These are phyloP conservation scores for Pythium monospermum DNA, from an alignment of 352 stramenopile genomes.

Conservation along the genomic window DNA sequence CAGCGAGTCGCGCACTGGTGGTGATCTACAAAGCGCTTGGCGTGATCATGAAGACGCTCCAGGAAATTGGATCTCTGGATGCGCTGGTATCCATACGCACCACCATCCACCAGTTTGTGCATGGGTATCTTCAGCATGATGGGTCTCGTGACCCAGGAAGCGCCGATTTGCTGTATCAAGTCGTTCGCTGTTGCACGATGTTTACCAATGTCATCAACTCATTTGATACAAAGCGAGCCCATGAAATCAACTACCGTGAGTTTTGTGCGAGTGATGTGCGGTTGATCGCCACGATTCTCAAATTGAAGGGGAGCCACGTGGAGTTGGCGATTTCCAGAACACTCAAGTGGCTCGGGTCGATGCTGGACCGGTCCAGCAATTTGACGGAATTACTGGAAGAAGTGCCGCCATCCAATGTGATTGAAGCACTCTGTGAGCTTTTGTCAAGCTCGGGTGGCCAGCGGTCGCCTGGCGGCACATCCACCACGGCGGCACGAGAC, in stretches of 20 bases:
- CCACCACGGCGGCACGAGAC: slow-evolving; percentile 36
- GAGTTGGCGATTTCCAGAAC: slow-evolving; percentile 40
- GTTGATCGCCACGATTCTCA: slow-evolving; percentile 37
- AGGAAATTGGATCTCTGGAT: slow-evolving; percentile 2
- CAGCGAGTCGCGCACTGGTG: slow-evolving; percentile 6
- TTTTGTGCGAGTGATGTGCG: slow-evolving; percentile 43
- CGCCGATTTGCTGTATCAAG: slow-evolving; percentile 46
- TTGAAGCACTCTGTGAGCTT: slow-evolving; percentile 60
- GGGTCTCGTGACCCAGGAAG: not conserved
- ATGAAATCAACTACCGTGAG: slow-evolving; percentile 34
- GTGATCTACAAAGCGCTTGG: slow-evolving; percentile 14
- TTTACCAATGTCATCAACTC: slow-evolving; percentile 53
- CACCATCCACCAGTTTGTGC: slow-evolving; percentile 22
- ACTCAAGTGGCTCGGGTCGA: slow-evolving; percentile 76
- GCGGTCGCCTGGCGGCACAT: slow-evolving; percentile 45
- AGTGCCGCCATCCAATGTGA: slow-evolving; percentile 45
- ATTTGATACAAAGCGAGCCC: slow-evolving; percentile 9
- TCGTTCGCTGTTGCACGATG: slow-evolving; percentile 57
- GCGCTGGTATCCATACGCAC: slow-evolving; percentile 4
- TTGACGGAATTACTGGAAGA: slow-evolving; percentile 53
- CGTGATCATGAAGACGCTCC: slow-evolving; percentile 15
- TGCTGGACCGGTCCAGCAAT: slow-evolving; percentile 58
- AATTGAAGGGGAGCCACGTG: slow-evolving; percentile 25
- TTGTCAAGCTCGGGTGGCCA: slow-evolving; percentile 37
- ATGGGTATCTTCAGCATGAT: slow-evolving; percentile 2